Evolutionary conservation across 2,329 filamentous ascomycete genomes (phyloP).

Genomic region (Rutstroemia sp.): DNA sequence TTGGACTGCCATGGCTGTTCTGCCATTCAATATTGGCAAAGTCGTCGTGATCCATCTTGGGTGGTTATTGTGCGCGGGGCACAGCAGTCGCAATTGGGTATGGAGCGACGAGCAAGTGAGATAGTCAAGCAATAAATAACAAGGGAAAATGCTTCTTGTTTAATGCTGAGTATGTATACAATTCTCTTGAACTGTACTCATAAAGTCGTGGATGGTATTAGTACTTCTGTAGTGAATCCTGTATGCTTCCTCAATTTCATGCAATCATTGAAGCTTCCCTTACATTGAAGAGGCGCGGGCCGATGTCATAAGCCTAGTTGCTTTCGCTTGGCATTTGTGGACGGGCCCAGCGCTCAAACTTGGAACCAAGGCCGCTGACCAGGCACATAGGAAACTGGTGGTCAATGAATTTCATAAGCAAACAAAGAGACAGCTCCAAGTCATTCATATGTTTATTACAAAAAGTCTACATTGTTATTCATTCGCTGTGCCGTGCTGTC

Average conservation of each 20-base stretch:
- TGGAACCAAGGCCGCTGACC: neutral
- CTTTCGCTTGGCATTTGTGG: neutral
- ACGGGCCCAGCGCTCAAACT: neutral
- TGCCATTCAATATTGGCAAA: slow-evolving; percentile 80
- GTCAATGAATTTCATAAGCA: neutral
- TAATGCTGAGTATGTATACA: neutral
- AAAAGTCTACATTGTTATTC: neutral
- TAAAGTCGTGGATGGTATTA: neutral
- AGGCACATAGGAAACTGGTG: neutral
- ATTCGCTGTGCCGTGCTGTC: neutral
- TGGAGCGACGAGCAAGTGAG: no score
- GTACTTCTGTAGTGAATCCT: slow-evolving; percentile 1
- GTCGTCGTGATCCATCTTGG: slow-evolving; percentile 45
- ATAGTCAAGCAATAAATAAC: no score
- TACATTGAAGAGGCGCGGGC: slow-evolving; percentile 1
- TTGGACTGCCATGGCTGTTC: slow-evolving; percentile 43
- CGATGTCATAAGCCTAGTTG: slow-evolving; percentile 6
- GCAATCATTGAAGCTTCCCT: slow-evolving; percentile 2
- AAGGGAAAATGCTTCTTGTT: no score
- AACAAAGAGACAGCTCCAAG: neutral
- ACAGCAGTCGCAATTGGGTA: no score
- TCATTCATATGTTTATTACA: neutral
- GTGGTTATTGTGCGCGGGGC: slow-evolving; percentile 15
- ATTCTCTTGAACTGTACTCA: slow-evolving; percentile 3
- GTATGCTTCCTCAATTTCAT: neutral